phyloP scores from a whole-genome alignment of 306 rosid genomes.

The Fragaria ananassa region DNA sequence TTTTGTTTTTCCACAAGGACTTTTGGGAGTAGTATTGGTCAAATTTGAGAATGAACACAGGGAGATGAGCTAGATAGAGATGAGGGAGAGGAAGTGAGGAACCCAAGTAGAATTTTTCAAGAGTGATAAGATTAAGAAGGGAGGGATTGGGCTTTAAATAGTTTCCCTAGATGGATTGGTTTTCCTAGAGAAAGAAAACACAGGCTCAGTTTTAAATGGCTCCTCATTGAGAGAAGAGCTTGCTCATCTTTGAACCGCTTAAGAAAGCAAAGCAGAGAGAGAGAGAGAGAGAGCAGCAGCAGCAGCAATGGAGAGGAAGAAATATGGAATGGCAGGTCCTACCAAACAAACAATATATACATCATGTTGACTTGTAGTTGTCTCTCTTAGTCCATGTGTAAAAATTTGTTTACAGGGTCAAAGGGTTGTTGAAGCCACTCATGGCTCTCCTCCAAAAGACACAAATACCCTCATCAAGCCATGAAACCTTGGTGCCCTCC shows the following conservation, averaged over 20 bases:
- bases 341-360: slow-evolving; percentile 38
- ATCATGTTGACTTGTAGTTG: slow-evolving; percentile 43
- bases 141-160: slow-evolving; percentile 12
- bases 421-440: slow-evolving; percentile 4
- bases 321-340: slow-evolving; percentile 37
- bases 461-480: neutral
- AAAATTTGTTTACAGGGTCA: neutral
- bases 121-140: neutral
- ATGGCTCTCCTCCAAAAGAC: neutral
- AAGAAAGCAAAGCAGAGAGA: slow-evolving; percentile 3
- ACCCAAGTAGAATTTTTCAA: slow-evolving; percentile 4
- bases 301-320: neutral
- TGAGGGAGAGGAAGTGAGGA: neutral
- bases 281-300: neutral
- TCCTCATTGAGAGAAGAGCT: slow-evolving; percentile 11
- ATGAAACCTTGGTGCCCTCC: rapidly evolving
- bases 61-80: neutral
- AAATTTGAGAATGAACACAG: neutral
- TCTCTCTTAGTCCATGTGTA: neutral
- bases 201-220: neutral
- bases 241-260: slow-evolving; percentile 1
- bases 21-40: neutral
- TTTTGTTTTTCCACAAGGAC: neutral
- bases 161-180: slow-evolving; percentile 17
- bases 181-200: neutral